Percentiles rank a stretch among this genome's conserved stretches.
Evolutionary conservation across 306 rosid genomes (phyloP).

Genomic region (Dalbergia oliveri): DNA sequence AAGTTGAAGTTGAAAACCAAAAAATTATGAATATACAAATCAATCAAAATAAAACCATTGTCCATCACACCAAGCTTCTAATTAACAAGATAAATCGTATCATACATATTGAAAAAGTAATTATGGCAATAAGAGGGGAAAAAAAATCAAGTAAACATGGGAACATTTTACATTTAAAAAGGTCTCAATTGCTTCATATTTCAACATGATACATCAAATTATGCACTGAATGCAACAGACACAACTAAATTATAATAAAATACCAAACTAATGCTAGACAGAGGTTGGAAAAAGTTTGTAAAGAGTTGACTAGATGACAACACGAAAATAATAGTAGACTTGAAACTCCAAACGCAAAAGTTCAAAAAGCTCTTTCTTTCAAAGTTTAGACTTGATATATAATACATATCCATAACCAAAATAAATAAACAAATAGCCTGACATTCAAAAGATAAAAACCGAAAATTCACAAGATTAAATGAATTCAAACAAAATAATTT

Average conservation of each 20-base stretch:
- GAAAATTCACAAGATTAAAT: background rate
- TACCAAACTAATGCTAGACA: background rate
- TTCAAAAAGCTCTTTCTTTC: background rate
- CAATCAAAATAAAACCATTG: conserved; percentile 17
- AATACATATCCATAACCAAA: background rate
- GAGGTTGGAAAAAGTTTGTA: background rate
- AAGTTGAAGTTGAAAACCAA: conserved; percentile 4
- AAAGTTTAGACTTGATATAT: background rate
- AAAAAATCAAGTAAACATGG: background rate
- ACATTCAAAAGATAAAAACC: background rate
- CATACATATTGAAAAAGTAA: background rate
- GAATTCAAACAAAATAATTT: background rate
- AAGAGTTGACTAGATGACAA: background rate
- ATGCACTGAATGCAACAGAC: background rate
- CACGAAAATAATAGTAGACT: background rate
- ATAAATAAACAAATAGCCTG: background rate
- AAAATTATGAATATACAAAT: background rate
- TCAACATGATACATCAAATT: background rate
- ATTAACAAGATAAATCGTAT: conserved; percentile 17
- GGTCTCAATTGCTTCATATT: background rate
- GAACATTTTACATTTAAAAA: background rate
- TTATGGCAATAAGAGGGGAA: background rate
- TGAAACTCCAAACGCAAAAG: background rate
- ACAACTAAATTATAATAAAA: background rate
- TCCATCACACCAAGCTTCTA: conserved; percentile 11